Evolutionary conservation across 2,329 filamentous ascomycete genomes (phyloP).

Genomic region (Pezicula carpinea): DNA sequence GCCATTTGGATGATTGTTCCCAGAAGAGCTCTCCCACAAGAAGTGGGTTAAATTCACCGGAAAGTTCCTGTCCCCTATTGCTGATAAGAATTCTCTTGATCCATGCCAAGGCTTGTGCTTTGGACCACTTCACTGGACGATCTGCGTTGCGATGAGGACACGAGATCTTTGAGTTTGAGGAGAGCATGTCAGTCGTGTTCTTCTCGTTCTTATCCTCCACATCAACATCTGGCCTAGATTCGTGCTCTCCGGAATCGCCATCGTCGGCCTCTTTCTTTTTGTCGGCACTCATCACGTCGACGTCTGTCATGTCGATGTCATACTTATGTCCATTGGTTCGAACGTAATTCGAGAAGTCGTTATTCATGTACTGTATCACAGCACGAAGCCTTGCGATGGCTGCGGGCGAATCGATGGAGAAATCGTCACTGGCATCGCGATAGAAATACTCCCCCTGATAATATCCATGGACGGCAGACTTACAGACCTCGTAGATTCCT

Average conservation of each 20-base stretch:
- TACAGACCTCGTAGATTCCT: constrained; percentile 25
- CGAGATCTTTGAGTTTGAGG: constrained; percentile 7
- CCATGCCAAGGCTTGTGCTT: constrained; percentile 20
- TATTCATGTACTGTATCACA: constrained; percentile 27
- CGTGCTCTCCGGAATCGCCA: too few relatives aligned
- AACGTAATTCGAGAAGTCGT: constrained; percentile 20
- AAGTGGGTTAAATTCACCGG: constrained; percentile 35
- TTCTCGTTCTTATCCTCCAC: not conserved
- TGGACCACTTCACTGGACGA: constrained; percentile 16
- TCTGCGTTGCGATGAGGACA: too few relatives aligned
- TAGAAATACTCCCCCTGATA: constrained; percentile 29
- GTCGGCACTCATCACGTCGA: too few relatives aligned
- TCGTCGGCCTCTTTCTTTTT: not conserved
- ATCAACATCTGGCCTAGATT: too few relatives aligned
- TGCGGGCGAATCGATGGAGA: constrained; percentile 10
- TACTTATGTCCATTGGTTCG: constrained; percentile 27
- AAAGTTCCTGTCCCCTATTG: constrained; percentile 30
- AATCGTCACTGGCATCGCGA: constrained; percentile 4
- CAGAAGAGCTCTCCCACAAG: constrained; percentile 36
- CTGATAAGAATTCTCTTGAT: constrained; percentile 15
- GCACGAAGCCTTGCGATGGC: constrained; percentile 23
- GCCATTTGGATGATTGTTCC: constrained; percentile 33
- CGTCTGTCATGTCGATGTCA: constrained; percentile 12
- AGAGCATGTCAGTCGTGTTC: constrained; percentile 24
- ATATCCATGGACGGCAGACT: constrained; percentile 26